These are phyloP conservation scores for Conticribra weissflogii DNA, from an alignment of 108 stramenopile genomes.

Conservation along the genomic window DNA sequence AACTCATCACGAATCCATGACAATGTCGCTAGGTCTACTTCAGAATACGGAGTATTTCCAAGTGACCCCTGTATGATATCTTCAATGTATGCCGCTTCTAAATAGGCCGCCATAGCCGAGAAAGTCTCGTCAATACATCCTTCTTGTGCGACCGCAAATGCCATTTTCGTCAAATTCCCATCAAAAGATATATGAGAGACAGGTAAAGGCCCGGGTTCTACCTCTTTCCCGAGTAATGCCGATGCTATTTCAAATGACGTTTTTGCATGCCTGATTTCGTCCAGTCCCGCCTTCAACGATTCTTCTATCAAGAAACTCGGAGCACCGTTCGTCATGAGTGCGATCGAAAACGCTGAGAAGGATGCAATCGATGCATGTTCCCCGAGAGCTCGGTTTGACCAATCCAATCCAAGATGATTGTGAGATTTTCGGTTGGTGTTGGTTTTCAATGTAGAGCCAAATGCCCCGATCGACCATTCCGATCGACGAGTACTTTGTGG, in stretches of 20 bases:
- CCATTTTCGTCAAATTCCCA: constrained; percentile 34
- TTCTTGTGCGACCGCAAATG: constrained; percentile 37
- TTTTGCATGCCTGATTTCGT: constrained; percentile 53
- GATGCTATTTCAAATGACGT: constrained; percentile 45
- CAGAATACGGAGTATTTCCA: neutral
- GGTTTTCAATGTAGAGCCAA: no score
- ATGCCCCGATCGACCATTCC: no score
- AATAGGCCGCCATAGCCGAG: constrained; percentile 34
- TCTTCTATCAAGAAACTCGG: constrained; percentile 46
- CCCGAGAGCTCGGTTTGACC: constrained; percentile 42
- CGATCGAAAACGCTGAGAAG: constrained; percentile 51
- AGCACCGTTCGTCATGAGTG: constrained; percentile 56
- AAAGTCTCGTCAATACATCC: constrained; percentile 56
- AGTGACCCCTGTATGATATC: no score
- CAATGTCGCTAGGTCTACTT: neutral
- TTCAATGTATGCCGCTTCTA: constrained; percentile 22
- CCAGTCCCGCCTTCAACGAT: constrained; percentile 41
- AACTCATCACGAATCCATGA: neutral
- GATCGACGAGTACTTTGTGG: no score
- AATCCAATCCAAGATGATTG: constrained; percentile 26
- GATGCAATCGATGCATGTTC: constrained; percentile 56
- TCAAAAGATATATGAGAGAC: constrained; percentile 31
- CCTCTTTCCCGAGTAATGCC: constrained; percentile 23
- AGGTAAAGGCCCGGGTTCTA: constrained; percentile 43
- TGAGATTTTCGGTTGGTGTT: no score